Conservation (phyloP, 176 grass and related monocot genomes). For the Cenchrus fungigraminus region DNA sequence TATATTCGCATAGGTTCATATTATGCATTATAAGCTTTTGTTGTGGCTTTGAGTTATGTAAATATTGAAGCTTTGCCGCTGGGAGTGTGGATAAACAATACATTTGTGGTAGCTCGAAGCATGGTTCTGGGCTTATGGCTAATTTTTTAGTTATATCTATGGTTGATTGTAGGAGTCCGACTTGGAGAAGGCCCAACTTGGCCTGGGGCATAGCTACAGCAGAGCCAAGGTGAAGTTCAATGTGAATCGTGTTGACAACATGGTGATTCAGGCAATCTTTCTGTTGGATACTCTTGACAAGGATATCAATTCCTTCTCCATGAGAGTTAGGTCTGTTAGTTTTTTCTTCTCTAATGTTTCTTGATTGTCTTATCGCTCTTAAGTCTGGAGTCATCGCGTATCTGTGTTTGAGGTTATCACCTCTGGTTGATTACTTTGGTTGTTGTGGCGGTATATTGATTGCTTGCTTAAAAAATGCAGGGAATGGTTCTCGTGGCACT, state of each 20-base stretch:
- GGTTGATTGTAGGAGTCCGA: constrained; percentile 54
- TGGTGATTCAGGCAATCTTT: constrained; percentile 95
- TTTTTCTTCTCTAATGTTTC: not conserved
- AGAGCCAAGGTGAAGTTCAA: constrained; percentile 94
- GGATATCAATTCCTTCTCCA: constrained; percentile 85
- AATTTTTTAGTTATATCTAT: not conserved
- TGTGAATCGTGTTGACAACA: constrained; percentile 86
- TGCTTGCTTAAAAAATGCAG: constrained; percentile 32
- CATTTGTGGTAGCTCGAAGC: not conserved
- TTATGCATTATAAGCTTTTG: not conserved
- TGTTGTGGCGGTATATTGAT: not conserved
- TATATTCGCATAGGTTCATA: not conserved
- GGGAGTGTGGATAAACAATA: not conserved
- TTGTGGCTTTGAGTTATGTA: not conserved
- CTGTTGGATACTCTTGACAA: constrained; percentile 88
- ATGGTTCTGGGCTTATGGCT: not conserved
- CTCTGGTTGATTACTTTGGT: not conserved
- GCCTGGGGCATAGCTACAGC: constrained; percentile 77
- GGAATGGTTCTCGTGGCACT: constrained; percentile 92
- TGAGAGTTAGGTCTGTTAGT: constrained; percentile 76
- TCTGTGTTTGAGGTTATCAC: not conserved
- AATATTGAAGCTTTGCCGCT: not conserved
- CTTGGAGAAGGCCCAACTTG: constrained; percentile 70
- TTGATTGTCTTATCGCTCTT: not conserved
- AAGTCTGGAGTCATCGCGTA: not conserved